Evolutionary conservation across 306 rosid species (phyloP), one percentile per base, ranked within the genome.

Genomic region (Lotus japonicus): DNA sequence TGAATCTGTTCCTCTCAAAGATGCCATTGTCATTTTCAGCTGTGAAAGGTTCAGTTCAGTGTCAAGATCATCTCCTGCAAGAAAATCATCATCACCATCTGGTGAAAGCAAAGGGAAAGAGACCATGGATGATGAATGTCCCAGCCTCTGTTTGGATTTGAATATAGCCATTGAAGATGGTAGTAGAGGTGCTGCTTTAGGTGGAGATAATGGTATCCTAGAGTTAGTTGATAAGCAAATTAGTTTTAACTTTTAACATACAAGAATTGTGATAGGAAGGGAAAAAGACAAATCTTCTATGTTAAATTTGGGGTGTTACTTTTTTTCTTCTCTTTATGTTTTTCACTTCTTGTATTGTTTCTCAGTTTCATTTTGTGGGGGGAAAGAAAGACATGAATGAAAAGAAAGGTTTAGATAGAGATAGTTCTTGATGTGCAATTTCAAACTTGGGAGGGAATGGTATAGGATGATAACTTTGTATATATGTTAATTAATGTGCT

Each of bases 21-120:
- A 91, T 62, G 91, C 96, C 58, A 88, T 91, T 64, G 80, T 91
- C 66, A 71, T 91, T 78, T 76, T 91, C 83, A 80, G 82, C 13
- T 58, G 84, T 70, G 85, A 88, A 78, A 81, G 77, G 9, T 73
- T 56, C 76, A 48, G 31, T 58, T 39, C 74, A 12, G 64, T 21
- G 44, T 78, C 73, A 63, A 77, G 51, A 38, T 75, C 74, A 38
- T 75, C 74, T 64, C 58, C 79, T 11, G 8, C 36, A 49, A 78
- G 74, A 59, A 52, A 64, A 58, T 51, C 65, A 64, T 49, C 68
- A 51, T 26, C 64, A 64, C 61, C 63, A 33, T 26, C 55, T 11
- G 54, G 41, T 26, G 74, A 71, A 43, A 44, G 33, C 35, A 71
- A 76, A 70, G 79, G 73, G 13, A 82, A 78, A 16, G 75, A 84